Percentiles rank a stretch among this genome's conserved stretches.
Evolutionary conservation across 2,329 filamentous ascomycete species (phyloP).

Genomic region (Amphichorda felina): DNA sequence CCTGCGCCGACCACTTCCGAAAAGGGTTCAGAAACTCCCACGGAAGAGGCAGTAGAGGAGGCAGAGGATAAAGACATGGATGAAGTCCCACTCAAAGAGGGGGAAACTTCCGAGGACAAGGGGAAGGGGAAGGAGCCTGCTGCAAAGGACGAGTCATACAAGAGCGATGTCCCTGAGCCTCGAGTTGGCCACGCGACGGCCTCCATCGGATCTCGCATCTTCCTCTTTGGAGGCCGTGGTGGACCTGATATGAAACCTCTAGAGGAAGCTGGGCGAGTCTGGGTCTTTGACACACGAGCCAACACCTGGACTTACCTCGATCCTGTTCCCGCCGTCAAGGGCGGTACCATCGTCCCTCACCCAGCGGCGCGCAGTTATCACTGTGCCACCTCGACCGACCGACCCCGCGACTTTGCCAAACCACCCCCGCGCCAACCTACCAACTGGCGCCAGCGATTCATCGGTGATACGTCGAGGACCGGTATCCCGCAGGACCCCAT

Average conservation of each 20-base stretch:
- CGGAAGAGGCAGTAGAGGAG: conserved; percentile 5
- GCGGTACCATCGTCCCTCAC: conserved; percentile 23
- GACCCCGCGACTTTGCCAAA: conserved; percentile 37
- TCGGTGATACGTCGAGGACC: conserved; percentile 39
- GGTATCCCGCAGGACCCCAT: conserved; percentile 49
- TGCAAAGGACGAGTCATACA: conserved; percentile 16
- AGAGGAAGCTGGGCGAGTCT: conserved; percentile 63
- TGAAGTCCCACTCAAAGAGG: conserved; percentile 1
- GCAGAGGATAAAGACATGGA: conserved; percentile 4
- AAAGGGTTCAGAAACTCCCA: background rate
- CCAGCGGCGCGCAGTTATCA: conserved; percentile 65
- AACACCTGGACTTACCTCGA: conserved; percentile 53
- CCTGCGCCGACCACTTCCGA: background rate
- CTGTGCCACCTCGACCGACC: conserved; percentile 42
- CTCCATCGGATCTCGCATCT: conserved; percentile 57
- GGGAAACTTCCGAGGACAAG: conserved; percentile 4
- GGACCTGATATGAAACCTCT: conserved; percentile 58
- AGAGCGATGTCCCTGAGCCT: conserved; percentile 41
- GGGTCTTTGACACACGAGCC: conserved; percentile 60
- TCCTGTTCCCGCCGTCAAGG: conserved; percentile 36
- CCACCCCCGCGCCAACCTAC: conserved; percentile 21
- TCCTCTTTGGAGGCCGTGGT: conserved; percentile 71
- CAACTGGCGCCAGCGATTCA: conserved; percentile 43
- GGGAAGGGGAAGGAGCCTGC: conserved; percentile 28
- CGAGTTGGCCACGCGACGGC: conserved; percentile 65